A percentile compares a stretch with the other conserved stretches of the same genome.
phyloP scores from a whole-genome alignment of 2,329 filamentous ascomycete genomes.

The Plectosphaerella cucumerina region DNA sequence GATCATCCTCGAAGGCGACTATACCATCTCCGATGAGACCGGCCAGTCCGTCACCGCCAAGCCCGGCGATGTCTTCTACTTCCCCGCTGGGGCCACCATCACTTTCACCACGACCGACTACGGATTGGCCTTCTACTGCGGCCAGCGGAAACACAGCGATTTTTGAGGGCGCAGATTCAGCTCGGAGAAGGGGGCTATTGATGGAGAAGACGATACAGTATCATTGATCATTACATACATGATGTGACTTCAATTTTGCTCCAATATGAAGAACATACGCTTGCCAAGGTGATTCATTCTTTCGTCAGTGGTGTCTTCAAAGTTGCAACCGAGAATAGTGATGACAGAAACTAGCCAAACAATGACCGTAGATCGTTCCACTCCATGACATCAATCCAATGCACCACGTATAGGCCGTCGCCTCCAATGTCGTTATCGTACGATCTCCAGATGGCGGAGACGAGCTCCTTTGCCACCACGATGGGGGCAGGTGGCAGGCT shows the following conservation, averaged over 20 bases:
- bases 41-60: conserved; percentile 55
- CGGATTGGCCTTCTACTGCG: conserved; percentile 56
- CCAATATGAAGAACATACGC: no score
- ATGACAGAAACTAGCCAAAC: conserved; percentile 29
- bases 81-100: conserved; percentile 62
- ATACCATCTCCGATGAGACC: conserved; percentile 59
- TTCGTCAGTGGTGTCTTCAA: neutral
- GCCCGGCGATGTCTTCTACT: conserved; percentile 65
- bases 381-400: conserved; percentile 40
- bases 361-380: conserved; percentile 24
- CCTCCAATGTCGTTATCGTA: conserved; percentile 32
- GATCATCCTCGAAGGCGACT: conserved; percentile 65
- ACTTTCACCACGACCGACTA: conserved; percentile 60
- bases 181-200: no score
- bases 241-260: no score
- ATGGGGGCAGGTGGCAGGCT: conserved; percentile 36
- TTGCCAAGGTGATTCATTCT: no score
- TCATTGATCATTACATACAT: no score
- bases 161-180: conserved; percentile 13
- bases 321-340: neutral
- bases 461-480: conserved; percentile 33
- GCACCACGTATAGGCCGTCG: conserved; percentile 19
- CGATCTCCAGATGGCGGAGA: conserved; percentile 35
- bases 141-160: conserved; percentile 31
- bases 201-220: no score